Conservation (phyloP, 164 flowering plant species). For the grape (Vitis vinifera) region DNA sequence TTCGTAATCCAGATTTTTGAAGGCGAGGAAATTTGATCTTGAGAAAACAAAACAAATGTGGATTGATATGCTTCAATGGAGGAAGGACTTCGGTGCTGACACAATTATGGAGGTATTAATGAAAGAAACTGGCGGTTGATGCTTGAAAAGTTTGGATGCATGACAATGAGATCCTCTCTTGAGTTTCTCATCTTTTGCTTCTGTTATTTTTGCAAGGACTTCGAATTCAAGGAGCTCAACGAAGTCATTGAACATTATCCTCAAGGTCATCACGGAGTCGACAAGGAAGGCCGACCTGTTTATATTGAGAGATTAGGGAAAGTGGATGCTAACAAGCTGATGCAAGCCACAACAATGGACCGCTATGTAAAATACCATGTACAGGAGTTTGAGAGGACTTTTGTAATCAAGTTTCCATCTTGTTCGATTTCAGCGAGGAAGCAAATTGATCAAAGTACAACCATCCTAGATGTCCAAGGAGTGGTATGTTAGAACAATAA, state of each 20-base stretch:
- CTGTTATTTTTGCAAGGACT: slow-evolving; percentile 29
- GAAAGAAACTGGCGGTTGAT: background rate
- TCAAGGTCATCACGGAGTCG: slow-evolving; percentile 66
- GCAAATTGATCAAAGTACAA: slow-evolving; percentile 60
- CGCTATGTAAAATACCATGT: slow-evolving; percentile 57
- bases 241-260: slow-evolving; percentile 51
- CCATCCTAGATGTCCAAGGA: slow-evolving; percentile 60
- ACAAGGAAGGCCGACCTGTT: slow-evolving; percentile 58
- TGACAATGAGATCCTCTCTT: background rate
- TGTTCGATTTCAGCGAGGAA: slow-evolving; percentile 55
- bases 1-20: slow-evolving; percentile 35
- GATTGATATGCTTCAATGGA: slow-evolving; percentile 51
- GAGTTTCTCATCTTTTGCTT: slow-evolving; percentile 2
- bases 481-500: slow-evolving; percentile 37
- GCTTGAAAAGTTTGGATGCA: background rate
- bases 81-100: slow-evolving; percentile 51
- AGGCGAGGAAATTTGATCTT: slow-evolving; percentile 48
- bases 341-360: slow-evolving; percentile 55
- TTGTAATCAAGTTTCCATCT: slow-evolving; percentile 46
- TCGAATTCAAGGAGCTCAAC: slow-evolving; percentile 41
- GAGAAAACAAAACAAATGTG: slow-evolving; percentile 58
- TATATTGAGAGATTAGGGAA: slow-evolving; percentile 53
- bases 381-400: slow-evolving; percentile 54
- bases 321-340: slow-evolving; percentile 47
- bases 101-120: slow-evolving; percentile 41